Percentiles rank a stretch among this genome's conserved stretches.
Evolutionary conservation across 1,284 basidiomycete genomes (phyloP).

Genomic region (Phellinidium pouzarii): DNA sequence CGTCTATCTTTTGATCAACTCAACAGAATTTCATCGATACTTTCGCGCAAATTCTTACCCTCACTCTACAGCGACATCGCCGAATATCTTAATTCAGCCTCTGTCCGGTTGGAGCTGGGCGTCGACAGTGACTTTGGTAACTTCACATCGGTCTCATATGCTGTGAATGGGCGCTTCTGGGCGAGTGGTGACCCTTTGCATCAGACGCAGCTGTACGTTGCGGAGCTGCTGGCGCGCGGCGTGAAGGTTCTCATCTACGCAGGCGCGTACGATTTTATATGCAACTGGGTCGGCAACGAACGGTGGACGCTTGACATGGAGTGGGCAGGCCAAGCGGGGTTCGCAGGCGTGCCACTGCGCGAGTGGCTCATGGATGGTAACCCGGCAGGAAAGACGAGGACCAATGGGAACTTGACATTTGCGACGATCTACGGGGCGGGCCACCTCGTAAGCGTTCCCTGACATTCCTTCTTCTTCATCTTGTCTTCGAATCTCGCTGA

Average conservation of each 20-base stretch:
- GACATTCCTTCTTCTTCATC: not conserved
- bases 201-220: constrained; percentile 49
- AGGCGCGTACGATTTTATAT: constrained; percentile 68
- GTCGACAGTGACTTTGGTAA: constrained; percentile 45
- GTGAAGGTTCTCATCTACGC: constrained; percentile 71
- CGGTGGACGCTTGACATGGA: constrained; percentile 54
- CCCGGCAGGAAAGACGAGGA: constrained; percentile 51
- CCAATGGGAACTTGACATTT: constrained; percentile 54
- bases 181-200: constrained; percentile 35
- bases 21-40: not conserved
- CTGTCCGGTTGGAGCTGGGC: constrained; percentile 50
- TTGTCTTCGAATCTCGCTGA: not conserved
- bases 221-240: constrained; percentile 67
- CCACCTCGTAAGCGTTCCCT: constrained; percentile 63
- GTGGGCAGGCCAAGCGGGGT: constrained; percentile 55
- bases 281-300: constrained; percentile 72
- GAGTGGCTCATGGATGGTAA: constrained; percentile 52
- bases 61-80: constrained; percentile 36
- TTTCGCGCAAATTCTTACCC: not conserved
- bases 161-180: constrained; percentile 38
- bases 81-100: constrained; percentile 48
- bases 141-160: constrained; percentile 42
- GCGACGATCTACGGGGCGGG: constrained; percentile 54
- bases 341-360: constrained; percentile 37
- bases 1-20: constrained; percentile 10